Conservation (phyloP, 164 flowering plant genomes). For the Stephania japonica region DNA sequence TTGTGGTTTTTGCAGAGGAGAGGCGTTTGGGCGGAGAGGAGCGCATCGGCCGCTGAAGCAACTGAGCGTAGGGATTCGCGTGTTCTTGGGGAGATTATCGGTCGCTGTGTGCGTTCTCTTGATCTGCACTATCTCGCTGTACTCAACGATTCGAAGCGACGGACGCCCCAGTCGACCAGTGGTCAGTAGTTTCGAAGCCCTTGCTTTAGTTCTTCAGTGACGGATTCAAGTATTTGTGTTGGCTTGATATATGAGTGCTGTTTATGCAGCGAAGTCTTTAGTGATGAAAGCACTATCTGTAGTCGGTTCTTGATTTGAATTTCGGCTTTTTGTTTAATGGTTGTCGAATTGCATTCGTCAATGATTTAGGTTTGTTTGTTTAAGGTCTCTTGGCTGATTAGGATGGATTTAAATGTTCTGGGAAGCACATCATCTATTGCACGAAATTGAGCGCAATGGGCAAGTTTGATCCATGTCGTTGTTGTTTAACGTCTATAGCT, state of each 20-base stretch:
- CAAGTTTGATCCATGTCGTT: too few species aligned
- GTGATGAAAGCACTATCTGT: neutral
- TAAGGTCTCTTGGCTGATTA: too few species aligned
- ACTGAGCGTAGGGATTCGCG: conserved; percentile 23
- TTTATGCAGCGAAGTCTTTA: neutral
- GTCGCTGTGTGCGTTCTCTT: conserved; percentile 31
- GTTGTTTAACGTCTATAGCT: too few species aligned
- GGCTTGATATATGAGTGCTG: neutral
- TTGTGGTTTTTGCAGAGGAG: neutral
- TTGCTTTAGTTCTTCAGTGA: neutral
- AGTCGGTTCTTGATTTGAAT: neutral
- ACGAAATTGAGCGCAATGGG: too few species aligned
- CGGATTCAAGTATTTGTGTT: neutral
- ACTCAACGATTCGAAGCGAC: conserved; percentile 21
- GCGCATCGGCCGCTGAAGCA: conserved; percentile 33
- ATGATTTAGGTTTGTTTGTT: too few species aligned
- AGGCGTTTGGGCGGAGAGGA: conserved; percentile 24
- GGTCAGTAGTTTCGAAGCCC: conserved; percentile 15
- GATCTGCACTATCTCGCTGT: conserved; percentile 33
- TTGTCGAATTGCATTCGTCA: neutral
- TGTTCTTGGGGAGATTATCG: conserved; percentile 22
- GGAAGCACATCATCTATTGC: too few species aligned
- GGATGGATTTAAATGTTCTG: too few species aligned
- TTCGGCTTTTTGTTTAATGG: neutral
- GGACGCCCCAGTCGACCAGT: conserved; percentile 6